phyloP scores from a whole-genome alignment of 192 early-diverging fungal genomes.

The Geranomyces variabilis region DNA sequence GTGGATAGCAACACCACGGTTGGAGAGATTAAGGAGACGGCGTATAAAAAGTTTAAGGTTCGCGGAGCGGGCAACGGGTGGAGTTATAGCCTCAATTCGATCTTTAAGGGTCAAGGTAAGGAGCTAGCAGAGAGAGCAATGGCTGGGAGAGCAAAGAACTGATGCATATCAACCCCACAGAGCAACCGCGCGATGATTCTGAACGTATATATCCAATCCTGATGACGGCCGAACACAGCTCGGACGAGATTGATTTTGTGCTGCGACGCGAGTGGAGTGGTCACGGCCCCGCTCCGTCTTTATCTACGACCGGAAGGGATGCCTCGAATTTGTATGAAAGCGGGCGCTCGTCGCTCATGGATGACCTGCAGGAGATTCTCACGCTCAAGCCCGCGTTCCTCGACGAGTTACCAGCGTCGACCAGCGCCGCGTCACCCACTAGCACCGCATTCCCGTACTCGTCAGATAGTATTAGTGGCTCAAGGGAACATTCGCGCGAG shows the following conservation, averaged over 20 bases:
- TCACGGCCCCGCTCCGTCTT: slow-evolving; percentile 27
- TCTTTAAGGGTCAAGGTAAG: slow-evolving; percentile 41
- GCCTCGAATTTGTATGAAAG: background rate
- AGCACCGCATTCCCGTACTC: too few relatives aligned
- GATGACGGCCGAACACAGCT: slow-evolving; percentile 28
- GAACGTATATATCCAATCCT: slow-evolving; percentile 46
- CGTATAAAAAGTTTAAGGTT: slow-evolving; percentile 52
- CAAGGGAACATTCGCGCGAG: too few relatives aligned
- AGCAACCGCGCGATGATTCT: slow-evolving; percentile 27
- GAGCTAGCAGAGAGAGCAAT: background rate
- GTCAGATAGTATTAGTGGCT: too few relatives aligned
- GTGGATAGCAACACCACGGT: slow-evolving; percentile 39
- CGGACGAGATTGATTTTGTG: slow-evolving; percentile 51
- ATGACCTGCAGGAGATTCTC: slow-evolving; percentile 29
- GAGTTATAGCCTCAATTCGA: slow-evolving; percentile 38
- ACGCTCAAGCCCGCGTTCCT: slow-evolving; percentile 35
- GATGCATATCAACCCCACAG: background rate
- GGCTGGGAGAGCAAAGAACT: too few relatives aligned
- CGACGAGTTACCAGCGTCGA: slow-evolving; percentile 33
- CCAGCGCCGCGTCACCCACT: background rate
- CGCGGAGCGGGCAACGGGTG: background rate
- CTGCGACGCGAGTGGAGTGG: slow-evolving; percentile 40
- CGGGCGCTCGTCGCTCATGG: slow-evolving; percentile 12
- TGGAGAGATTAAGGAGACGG: slow-evolving; percentile 43
- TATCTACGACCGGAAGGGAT: background rate